These are phyloP conservation scores for Trifolium pratense DNA, from an alignment of 306 rosid species.

Conservation along the genomic window DNA sequence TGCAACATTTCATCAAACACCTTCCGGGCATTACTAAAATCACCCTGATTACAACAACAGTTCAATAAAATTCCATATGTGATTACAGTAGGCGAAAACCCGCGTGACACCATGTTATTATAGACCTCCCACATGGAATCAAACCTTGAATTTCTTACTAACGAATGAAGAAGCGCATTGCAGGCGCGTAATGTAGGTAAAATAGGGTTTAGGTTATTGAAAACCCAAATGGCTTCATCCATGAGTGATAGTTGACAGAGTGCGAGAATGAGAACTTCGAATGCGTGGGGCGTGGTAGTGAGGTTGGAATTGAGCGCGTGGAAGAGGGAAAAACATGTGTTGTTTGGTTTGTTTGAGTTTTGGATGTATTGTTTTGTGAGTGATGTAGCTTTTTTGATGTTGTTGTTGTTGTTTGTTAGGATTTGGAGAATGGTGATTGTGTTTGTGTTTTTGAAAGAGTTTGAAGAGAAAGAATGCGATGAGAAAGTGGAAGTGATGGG, in stretches of 20 bases:
- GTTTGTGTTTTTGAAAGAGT: conserved; percentile 42
- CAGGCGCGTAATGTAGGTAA: conserved; percentile 59
- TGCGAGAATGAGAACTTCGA: conserved; percentile 51
- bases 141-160: conserved; percentile 43
- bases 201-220: conserved; percentile 1
- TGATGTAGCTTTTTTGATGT: conserved; percentile 47
- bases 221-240: conserved; percentile 66
- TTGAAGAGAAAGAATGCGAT: conserved; percentile 16
- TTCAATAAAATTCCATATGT: conserved; percentile 65
- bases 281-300: conserved; percentile 46
- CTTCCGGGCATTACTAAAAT: conserved; percentile 41
- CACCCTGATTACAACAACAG: conserved; percentile 53
- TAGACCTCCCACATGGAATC: conserved; percentile 58
- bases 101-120: conserved; percentile 50
- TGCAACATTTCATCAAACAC: conserved; percentile 68
- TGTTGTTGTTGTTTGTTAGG: conserved; percentile 46
- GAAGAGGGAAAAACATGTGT: conserved; percentile 46
- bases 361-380: conserved; percentile 58
- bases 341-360: conserved; percentile 48
- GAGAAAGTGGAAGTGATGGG: not conserved
- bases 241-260: conserved; percentile 54
- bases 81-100: conserved; percentile 57
- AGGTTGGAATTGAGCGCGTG: conserved; percentile 47
- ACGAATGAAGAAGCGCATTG: conserved; percentile 63
- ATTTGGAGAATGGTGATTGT: conserved; percentile 50